Base-by-base conservation (phyloP, 2,329 filamentous ascomycete species). In the Alternaria sp. region DNA sequence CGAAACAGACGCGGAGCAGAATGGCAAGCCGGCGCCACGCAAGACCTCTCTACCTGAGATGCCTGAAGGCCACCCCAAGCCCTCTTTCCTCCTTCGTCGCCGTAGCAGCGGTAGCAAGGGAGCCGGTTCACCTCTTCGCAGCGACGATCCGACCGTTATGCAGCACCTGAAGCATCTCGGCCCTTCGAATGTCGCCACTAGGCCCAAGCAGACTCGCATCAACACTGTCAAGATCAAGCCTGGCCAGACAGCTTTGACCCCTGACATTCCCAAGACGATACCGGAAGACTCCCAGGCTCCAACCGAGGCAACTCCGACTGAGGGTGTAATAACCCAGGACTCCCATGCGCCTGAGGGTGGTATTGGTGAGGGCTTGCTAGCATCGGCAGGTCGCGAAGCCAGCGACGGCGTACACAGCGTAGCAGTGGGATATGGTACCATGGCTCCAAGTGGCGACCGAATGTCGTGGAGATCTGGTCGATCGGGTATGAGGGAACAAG, bases 371-470 rank as follows among this genome's bases (percentile, higher is more conserved):
- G 86, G 86, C 15, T 72, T 88, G 10, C 77, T 89, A 2, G 80
- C 79, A 56, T 84, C 84, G 46, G 85, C 87, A 30, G 87, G 85
- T 10, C 81, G 83, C 26, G 86, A 87, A 10, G 87, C 87, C 2
- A 90, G 88, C 68, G 90, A 91, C 71, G 90, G 89, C 37, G 87
- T 89, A 3, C 87, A 89, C 68, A 89, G 87, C 25, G 72, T 91
- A 47, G 76, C 78, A 12, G 74, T 79, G 55, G 81, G 82, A 58
- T 84, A 84, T 62, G 82, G 82, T 20, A 81, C 82, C 54, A 81
- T 82, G 72, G 63, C 70, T 58, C 64, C 73, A 20, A 69, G 45
- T 53, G 71, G 65, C 54, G 71, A 77, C 41, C 69, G 71, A 41
- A 70, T 73, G 67, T 76, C 75, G 11, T 76, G 71, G 71, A 77